Base-by-base conservation (phyloP, 768 basidiomycete species). In the Scleroderma bovista region DNA sequence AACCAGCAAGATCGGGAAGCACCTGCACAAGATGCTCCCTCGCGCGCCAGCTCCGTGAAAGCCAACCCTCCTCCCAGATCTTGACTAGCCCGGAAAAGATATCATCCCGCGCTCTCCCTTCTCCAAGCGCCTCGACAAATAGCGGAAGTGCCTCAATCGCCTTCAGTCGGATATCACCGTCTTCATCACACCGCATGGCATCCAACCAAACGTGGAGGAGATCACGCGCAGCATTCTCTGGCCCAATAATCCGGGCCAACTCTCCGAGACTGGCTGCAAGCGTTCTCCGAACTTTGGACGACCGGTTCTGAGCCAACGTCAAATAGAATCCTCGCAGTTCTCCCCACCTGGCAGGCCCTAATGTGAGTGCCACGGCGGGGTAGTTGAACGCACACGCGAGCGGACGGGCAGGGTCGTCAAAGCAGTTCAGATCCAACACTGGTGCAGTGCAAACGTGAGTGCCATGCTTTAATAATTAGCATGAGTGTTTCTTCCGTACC, bases 231-330 rank as follows among this genome's bases (percentile, higher is more conserved):
- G 91, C 76, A 53, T 86, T 73, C 31, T 83, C 80, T 26, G 76
- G 72, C 0, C 90, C 91, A 33, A 97, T 77, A 48, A 97, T 84
- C 60, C 82, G 84, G 19, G 93, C 93, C 42, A 97, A 69, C 65
- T 93, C 93, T 45, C 93, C 93, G 13, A 95, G 62, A 50, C 89
- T 89, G 1, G 95, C 92, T 3, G 93, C 89, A 39, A 95, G 74
- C 13, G 91, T 89, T 44, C 79, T 79, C 20, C 83, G 79, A 20
- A 95, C 84, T 52, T 85, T 84, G 36, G 72, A 63, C 8, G 76
- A 75, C 16, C 71, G 72, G 59, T 83, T 78, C n/a, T 73, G 67
- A 23, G 86, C 75, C 16, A 98, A 74, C 9, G 75, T 69, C 17
- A 77, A 65, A 69, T 94, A 94, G 39, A 80, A 69, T 3, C 76